Conservation (phyloP, 805 yeast species). For the Clavispora phyllophila region DNA sequence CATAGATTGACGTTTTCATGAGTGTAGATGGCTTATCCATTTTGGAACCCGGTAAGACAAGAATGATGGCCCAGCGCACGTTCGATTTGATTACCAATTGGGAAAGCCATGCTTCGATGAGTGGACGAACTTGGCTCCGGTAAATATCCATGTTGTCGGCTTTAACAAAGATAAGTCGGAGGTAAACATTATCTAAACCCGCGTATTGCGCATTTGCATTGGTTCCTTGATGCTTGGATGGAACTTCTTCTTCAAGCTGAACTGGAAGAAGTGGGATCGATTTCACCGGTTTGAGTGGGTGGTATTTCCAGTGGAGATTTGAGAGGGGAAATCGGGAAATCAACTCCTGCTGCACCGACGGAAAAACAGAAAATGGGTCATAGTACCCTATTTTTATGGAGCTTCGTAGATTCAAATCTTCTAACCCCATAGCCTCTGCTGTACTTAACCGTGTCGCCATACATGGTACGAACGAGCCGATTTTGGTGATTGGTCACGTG, state of each 20-base stretch:
- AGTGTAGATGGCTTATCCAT: slow-evolving; percentile 32
- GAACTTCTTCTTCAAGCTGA: slow-evolving; percentile 53
- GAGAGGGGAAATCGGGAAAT: slow-evolving; percentile 48
- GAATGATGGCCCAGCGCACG: slow-evolving; percentile 60
- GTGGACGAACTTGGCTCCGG: slow-evolving; percentile 73
- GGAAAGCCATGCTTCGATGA: slow-evolving; percentile 75
- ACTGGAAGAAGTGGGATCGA: slow-evolving; percentile 60
- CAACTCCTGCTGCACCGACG: slow-evolving; percentile 40
- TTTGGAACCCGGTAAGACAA: slow-evolving; percentile 39
- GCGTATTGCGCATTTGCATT: slow-evolving; percentile 18
- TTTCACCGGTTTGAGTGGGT: slow-evolving; percentile 48
- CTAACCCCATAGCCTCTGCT: slow-evolving; percentile 6
- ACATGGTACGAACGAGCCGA: background rate
- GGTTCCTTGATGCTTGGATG: slow-evolving; percentile 20
- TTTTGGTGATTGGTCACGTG: background rate
- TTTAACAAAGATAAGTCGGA: slow-evolving; percentile 64
- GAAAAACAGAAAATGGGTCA: slow-evolving; percentile 66
- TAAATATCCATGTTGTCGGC: slow-evolving; percentile 69
- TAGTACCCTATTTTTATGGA: slow-evolving; percentile 50
- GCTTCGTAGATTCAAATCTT: slow-evolving; percentile 10
- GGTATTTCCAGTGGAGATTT: slow-evolving; percentile 64
- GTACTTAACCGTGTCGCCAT: background rate
- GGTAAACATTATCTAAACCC: slow-evolving; percentile 40
- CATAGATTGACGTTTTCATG: slow-evolving; percentile 45
- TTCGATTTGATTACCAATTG: slow-evolving; percentile 30